Conservation (phyloP, 306 rosid genomes). For the Myrica gale region DNA sequence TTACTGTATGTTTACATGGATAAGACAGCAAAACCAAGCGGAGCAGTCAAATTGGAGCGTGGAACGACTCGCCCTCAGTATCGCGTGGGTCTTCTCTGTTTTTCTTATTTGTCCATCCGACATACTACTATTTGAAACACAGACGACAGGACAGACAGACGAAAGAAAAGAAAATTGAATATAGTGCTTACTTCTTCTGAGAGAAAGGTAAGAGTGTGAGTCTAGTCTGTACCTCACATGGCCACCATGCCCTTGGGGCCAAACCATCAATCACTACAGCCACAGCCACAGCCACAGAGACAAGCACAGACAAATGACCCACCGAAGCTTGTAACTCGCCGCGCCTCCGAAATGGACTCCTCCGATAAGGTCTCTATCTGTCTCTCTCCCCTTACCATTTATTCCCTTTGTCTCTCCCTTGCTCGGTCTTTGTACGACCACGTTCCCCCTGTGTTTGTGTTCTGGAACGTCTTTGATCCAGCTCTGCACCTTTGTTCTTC, state of each 20-base stretch:
- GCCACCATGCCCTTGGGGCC: constrained; percentile 74
- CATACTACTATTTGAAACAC: constrained; percentile 11
- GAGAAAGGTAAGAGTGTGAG: constrained; percentile 11
- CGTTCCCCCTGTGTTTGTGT: neutral
- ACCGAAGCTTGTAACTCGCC: constrained; percentile 39
- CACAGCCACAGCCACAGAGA: constrained; percentile 34
- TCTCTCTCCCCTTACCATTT: constrained; percentile 12
- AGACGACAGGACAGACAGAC: constrained; percentile 20
- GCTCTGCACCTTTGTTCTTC: constrained; percentile 29
- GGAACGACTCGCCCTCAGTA: neutral
- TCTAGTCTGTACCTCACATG: constrained; percentile 46
- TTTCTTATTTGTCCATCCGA: neutral
- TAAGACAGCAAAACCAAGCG: neutral
- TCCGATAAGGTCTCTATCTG: constrained; percentile 55
- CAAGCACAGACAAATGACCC: constrained; percentile 42
- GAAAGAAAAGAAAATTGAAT: neutral
- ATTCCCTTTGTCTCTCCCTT: constrained; percentile 13
- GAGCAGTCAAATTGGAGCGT: constrained; percentile 33
- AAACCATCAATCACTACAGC: constrained; percentile 52
- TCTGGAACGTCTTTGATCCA: constrained; percentile 59
- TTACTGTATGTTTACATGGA: neutral
- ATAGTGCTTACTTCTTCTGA: neutral
- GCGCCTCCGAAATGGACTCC: constrained; percentile 54
- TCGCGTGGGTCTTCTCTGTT: constrained; percentile 32
- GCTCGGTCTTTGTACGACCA: constrained; percentile 10